phyloP scores from a whole-genome alignment of 2,329 filamentous ascomycete genomes.

The Fusarium scirpi region DNA sequence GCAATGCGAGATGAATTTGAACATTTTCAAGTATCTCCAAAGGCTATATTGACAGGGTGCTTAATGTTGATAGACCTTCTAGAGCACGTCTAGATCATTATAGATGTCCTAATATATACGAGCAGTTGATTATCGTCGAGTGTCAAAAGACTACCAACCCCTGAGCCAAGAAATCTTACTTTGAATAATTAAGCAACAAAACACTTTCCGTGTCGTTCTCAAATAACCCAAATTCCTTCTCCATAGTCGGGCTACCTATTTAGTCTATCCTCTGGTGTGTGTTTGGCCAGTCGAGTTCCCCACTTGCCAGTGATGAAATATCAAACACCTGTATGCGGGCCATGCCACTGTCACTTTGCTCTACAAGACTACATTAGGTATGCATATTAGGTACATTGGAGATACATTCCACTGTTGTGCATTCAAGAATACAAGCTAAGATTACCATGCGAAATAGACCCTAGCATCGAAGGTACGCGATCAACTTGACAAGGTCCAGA shows the following conservation, averaged over 20 bases:
- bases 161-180: not conserved
- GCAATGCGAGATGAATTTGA: not conserved
- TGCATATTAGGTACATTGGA: not conserved
- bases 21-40: not conserved
- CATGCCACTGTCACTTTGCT: slow-evolving; percentile 5
- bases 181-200: not conserved
- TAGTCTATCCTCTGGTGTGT: not conserved
- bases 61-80: too few relatives aligned
- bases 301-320: slow-evolving; percentile 18
- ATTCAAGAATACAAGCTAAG: fast-evolving
- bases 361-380: not conserved
- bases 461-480: not conserved
- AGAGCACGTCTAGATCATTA: fast-evolving
- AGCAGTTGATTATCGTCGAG: not conserved
- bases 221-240: not conserved
- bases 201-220: not conserved
- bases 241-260: not conserved
- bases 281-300: not conserved
- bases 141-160: not conserved
- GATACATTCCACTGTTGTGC: not conserved
- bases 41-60: fast-evolving
- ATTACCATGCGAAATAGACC: not conserved
- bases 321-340: not conserved
- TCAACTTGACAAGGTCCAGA: not conserved
- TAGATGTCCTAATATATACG: not conserved